Conservation (phyloP, 129 eudicot genomes). For the Cynara cardunculus region DNA sequence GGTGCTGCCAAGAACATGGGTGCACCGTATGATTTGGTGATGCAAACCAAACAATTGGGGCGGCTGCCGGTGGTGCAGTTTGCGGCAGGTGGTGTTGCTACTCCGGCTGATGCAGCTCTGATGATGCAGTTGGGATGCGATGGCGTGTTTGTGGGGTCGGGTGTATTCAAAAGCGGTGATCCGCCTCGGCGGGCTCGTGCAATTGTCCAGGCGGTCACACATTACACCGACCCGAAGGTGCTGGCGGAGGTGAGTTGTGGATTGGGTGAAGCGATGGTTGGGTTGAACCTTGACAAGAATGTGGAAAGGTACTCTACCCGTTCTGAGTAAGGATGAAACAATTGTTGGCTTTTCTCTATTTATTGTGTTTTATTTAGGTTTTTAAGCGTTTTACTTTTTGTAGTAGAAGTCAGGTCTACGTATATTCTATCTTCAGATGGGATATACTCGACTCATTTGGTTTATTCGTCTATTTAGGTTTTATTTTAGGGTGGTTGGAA, state of each 20-base stretch:
- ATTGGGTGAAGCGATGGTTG: conserved; percentile 88
- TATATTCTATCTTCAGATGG: too few relatives aligned
- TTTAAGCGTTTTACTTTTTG: too few relatives aligned
- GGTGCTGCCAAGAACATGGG: conserved; percentile 37
- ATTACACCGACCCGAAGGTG: conserved; percentile 66
- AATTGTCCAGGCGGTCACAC: conserved; percentile 85
- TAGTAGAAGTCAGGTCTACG: too few relatives aligned
- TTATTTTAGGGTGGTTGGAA: too few relatives aligned
- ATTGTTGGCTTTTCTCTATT: too few relatives aligned
- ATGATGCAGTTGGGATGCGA: conserved; percentile 55
- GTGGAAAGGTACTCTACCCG: conserved; percentile 89
- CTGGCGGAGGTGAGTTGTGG: conserved; percentile 87
- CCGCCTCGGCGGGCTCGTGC: conserved; percentile 79
- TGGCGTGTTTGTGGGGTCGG: conserved; percentile 50
- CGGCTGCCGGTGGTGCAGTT: conserved; percentile 52
- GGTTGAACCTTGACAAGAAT: conserved; percentile 74
- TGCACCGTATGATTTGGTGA: conserved; percentile 44
- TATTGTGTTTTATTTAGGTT: too few relatives aligned
- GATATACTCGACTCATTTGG: too few relatives aligned
- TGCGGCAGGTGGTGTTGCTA: conserved; percentile 53
- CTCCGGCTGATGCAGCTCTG: conserved; percentile 47
- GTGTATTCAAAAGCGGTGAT: conserved; percentile 52
- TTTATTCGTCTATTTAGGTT: too few relatives aligned
- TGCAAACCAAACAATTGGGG: conserved; percentile 51
- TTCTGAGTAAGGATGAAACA: conserved; percentile 41